Base-by-base conservation (phyloP, 768 basidiomycete species). In the Kwoniella dejecticola region DNA sequence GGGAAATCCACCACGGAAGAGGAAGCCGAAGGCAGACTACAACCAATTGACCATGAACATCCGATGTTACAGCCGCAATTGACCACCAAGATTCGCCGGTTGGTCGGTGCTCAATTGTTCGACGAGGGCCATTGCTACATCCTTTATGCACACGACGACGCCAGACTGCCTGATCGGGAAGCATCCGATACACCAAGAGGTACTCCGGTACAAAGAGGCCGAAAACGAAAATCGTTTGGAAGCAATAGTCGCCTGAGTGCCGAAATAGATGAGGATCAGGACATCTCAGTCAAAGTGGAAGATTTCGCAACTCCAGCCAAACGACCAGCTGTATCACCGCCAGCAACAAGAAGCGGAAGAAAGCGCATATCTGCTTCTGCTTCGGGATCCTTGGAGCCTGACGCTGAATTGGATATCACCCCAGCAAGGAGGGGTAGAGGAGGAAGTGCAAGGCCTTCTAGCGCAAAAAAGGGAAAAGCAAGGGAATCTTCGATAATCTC, bases 41-140 rank as follows among this genome's bases (percentile, higher is more conserved):
- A 54, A 24, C 45, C 21, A 7, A 69, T 71, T 31, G 47, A 56
- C 2, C 59, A 63, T 13, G 63, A 63, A 1, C 26, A 53, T 42
- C 60, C 67, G 1, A 42, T 61, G 4, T 42, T 70, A 6, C 58
- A 60, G 12, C 58, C 67, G 42, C 52, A 31, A 13, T 44, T 75
- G 26, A 55, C 60, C 13, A 54, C 56, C 6, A 72, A 69, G 47
- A 57, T 72, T 1, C 67, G 68, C 44, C 62, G 74, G 13, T 54
- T 75, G 2, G 67, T 68, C 2, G 74, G 74, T 3, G 31, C 55
- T 19, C 52, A 58, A 19, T 58, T 70, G 3, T 62, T 71, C 33
- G 65, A 72, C 31, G 69, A 71, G 24, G 71, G 71, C 4, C 64
- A 67, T 44, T 69, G 67, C 29, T 71, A 66, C 55, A 42, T 74